phyloP scores from a whole-genome alignment of 345 rosid genomes.

The Euphorbia peplus region DNA sequence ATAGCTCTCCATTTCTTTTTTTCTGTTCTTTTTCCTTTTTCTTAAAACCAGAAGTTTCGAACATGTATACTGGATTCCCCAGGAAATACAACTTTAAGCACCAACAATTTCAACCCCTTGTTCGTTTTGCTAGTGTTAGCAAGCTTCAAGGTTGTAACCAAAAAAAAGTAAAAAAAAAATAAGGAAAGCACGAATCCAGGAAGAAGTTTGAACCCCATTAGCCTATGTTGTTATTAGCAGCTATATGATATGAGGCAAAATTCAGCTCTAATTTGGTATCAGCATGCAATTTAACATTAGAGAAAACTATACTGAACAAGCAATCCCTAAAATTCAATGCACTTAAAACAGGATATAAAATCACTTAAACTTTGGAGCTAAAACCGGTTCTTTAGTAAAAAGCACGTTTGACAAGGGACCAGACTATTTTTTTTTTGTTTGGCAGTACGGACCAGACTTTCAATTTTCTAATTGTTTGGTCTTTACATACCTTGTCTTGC shows the following conservation, averaged over 20 bases:
- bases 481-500: constrained; percentile 52
- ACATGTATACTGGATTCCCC: background rate
- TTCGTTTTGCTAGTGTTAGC: background rate
- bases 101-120: background rate
- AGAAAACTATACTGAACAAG: background rate
- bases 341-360: background rate
- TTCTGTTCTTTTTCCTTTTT: background rate
- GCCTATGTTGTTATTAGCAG: background rate
- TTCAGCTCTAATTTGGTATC: background rate
- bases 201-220: background rate
- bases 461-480: background rate
- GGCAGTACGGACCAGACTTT: too few species aligned
- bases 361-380: background rate
- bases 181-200: too few species aligned
- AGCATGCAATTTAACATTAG: background rate
- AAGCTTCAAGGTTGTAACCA: too few species aligned
- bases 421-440: too few species aligned
- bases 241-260: background rate
- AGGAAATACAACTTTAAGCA: background rate
- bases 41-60: background rate
- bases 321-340: background rate
- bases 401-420: background rate
- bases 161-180: background rate
- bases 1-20: background rate
- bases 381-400: background rate